Evolutionary conservation across 306 rosid genomes (phyloP), one percentile per base, ranked within the genome.

Genomic region (Cicer chorassanicum): DNA sequence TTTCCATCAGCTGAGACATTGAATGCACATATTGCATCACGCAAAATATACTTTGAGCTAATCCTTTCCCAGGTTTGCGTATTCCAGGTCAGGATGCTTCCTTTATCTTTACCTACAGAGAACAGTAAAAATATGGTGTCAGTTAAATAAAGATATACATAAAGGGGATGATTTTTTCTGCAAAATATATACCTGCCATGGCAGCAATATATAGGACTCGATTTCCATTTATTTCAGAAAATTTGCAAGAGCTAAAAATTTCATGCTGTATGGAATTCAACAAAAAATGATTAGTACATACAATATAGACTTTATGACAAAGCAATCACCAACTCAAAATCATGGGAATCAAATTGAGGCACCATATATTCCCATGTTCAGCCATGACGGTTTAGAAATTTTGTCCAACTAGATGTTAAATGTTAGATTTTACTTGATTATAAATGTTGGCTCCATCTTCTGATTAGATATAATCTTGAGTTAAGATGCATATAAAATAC

Each of bases 1-100:
- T 84, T 90, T 45, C 97, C 99, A 68, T 88, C 92, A 69, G 92
- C 80, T n/a, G 99, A 94, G 83, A 86, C 89, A 87, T 80, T 90
- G 34, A 92, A 86, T 40, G 97, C 84, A 15, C 81, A 82, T 65
- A 94, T 87, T 66, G 81, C 48, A 76, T 92, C 97, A 21, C 93
- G 88, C 42, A 49, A 83, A 69, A 91, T 74, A 71, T 60, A 51
- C 86, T 86, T 92, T 18, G 97, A 87, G 67, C 83, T 79, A 34
- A 82, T 81, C 87, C 92, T 88, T 75, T 80, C 84, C 95, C 99
- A 89, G 39, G 95, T 88, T 48, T 90, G 72, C 14, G 93, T 79
- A 77, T 94, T 84, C 99, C 99, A 94, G 57, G 88, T 90, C 61
- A 84, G 64, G 78, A 94, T 86, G 84, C 89, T 84, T 82, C 96